phyloP scores from a whole-genome alignment of 352 stramenopile species.

The Pythium dissotocum region DNA sequence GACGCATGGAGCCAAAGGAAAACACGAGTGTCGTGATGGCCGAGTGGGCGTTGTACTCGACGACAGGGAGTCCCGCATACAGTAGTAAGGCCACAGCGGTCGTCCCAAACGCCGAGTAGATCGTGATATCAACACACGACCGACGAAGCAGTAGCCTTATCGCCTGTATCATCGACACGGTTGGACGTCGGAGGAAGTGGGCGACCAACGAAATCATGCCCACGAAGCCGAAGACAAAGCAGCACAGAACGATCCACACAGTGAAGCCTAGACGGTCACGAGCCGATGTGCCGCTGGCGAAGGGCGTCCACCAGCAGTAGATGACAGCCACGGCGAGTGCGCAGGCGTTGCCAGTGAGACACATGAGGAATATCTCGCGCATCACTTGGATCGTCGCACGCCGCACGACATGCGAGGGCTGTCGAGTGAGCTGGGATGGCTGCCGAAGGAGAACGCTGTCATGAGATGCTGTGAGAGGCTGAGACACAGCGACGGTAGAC shows the following conservation, averaged over 20 bases:
- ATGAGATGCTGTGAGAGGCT: no score
- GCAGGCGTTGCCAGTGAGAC: neutral
- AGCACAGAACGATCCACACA: neutral
- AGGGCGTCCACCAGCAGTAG: slow-evolving; percentile 8
- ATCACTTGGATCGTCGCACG: neutral
- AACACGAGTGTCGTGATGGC: slow-evolving; percentile 1
- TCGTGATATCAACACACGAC: neutral
- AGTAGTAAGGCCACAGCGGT: neutral
- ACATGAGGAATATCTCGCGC: neutral
- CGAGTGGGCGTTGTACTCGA: slow-evolving; percentile 13
- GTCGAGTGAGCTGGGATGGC: no score
- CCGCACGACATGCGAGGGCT: no score
- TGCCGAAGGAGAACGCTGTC: no score
- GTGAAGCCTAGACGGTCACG: slow-evolving; percentile 1
- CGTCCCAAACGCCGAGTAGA: neutral
- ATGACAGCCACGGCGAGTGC: neutral
- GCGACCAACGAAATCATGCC: neutral
- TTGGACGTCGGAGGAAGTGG: neutral
- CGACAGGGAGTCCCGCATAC: neutral
- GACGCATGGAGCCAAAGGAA: neutral
- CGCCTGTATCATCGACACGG: neutral
- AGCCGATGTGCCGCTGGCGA: neutral
- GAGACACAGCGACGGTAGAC: no score
- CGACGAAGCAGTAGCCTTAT: neutral
- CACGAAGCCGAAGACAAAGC: neutral